These are phyloP conservation scores for Colletotrichum cereale DNA, from an alignment of 2,329 filamentous ascomycete genomes.

Conservation along the genomic window DNA sequence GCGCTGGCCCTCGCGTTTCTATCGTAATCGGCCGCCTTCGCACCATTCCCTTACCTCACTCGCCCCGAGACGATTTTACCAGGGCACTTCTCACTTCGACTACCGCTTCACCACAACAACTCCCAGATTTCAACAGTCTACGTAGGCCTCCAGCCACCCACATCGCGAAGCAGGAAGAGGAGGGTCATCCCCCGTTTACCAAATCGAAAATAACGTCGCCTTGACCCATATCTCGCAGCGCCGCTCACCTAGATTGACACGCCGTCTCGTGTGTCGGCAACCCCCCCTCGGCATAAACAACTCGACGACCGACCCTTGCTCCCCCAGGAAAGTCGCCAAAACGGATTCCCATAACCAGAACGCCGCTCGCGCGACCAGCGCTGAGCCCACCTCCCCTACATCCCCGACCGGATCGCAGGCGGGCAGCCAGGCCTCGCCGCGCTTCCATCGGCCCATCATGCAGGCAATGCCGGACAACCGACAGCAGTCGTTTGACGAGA, in stretches of 20 bases:
- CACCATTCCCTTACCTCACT: slow-evolving; percentile 20
- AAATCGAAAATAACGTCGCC: neutral
- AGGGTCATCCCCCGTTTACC: neutral
- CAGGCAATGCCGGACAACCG: slow-evolving; percentile 79
- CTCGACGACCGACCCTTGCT: neutral
- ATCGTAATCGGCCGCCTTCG: slow-evolving; percentile 35
- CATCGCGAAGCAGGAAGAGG: neutral
- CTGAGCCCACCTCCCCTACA: slow-evolving; percentile 44
- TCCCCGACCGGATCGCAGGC: slow-evolving; percentile 42
- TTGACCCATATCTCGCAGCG: neutral
- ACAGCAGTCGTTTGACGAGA: slow-evolving; percentile 97
- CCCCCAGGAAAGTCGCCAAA: slow-evolving; percentile 51
- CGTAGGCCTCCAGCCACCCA: neutral
- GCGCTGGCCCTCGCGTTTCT: slow-evolving; percentile 14
- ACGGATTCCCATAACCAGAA: slow-evolving; percentile 57
- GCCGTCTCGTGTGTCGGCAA: neutral
- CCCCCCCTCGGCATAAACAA: neutral
- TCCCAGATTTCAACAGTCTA: neutral
- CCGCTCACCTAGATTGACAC: neutral
- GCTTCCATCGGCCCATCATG: slow-evolving; percentile 67
- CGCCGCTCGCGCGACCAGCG: slow-evolving; percentile 49
- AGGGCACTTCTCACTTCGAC: neutral
- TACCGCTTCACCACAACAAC: neutral
- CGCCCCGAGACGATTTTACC: slow-evolving; percentile 13
- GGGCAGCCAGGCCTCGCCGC: slow-evolving; percentile 47